phyloP scores from a whole-genome alignment of 345 rosid species.

The Ricinus communis region DNA sequence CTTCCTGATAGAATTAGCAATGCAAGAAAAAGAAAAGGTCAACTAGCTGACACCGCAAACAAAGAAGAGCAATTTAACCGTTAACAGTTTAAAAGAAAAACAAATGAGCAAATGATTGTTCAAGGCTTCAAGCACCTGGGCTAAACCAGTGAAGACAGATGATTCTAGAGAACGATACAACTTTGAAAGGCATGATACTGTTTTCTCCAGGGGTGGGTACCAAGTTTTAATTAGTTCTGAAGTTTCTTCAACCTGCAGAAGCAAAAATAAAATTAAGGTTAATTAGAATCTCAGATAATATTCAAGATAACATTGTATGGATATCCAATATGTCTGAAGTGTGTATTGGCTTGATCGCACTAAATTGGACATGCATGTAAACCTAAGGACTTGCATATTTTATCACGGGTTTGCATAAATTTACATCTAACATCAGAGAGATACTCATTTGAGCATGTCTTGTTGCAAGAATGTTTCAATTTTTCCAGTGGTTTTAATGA shows the following conservation, averaged over 20 bases:
- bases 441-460: neutral
- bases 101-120: constrained; percentile 6
- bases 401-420: neutral
- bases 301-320: neutral
- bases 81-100: constrained; percentile 1
- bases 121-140: constrained; percentile 63
- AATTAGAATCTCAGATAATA: neutral
- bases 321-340: neutral
- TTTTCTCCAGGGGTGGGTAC: constrained; percentile 96
- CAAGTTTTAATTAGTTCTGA: constrained; percentile 70
- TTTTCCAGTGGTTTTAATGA: neutral
- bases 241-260: constrained; percentile 61
- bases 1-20: constrained; percentile 67
- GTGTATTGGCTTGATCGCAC: neutral
- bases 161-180: constrained; percentile 84
- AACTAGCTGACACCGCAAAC: constrained; percentile 21
- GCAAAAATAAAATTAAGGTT: neutral
- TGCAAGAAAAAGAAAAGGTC: constrained; percentile 16
- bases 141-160: constrained; percentile 88
- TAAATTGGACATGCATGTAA: neutral
- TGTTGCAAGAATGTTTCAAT: neutral
- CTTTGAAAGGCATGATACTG: constrained; percentile 88
- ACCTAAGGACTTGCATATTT: neutral
- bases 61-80: constrained; percentile 4
- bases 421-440: neutral